A percentile compares a stretch with the other conserved stretches of the same genome.
Evolutionary conservation across 1,284 basidiomycete genomes (phyloP).

Genomic region (Xanthoconium separans): DNA sequence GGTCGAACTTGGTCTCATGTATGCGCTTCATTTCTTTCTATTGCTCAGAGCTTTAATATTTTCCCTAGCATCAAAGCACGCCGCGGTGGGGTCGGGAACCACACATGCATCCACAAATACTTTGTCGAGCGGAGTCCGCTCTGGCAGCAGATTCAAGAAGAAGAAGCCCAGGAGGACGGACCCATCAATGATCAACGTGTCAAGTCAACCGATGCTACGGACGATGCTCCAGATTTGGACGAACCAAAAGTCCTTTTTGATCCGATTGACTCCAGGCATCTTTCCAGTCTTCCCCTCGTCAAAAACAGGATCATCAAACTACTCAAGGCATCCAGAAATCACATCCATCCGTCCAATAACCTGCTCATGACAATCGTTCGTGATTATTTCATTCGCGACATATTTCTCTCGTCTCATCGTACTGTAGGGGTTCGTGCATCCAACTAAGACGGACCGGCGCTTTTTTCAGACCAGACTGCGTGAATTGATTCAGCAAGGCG

Average conservation of each 20-base stretch:
- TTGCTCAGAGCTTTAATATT: conserved; percentile 1
- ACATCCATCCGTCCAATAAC: conserved; percentile 68
- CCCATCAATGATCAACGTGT: conserved; percentile 22
- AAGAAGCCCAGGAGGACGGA: conserved; percentile 51
- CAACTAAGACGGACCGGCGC: conserved; percentile 69
- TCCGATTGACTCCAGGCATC: conserved; percentile 70
- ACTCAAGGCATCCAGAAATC: conserved; percentile 62
- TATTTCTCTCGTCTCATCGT: conserved; percentile 7
- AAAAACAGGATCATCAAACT: conserved; percentile 66
- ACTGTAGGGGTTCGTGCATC: conserved; percentile 66
- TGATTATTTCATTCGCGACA: conserved; percentile 4
- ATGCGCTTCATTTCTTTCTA: conserved; percentile 32
- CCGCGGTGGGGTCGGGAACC: conserved; percentile 71
- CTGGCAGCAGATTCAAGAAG: conserved; percentile 70
- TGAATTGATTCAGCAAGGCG: conserved; percentile 64
- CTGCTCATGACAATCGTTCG: conserved; percentile 68
- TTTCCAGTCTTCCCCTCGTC: conserved; percentile 69
- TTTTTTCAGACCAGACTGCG: conserved; percentile 73
- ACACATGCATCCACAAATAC: conserved; percentile 75
- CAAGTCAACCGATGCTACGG: conserved; percentile 29
- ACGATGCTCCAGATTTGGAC: conserved; percentile 29
- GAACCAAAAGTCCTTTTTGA: conserved; percentile 50
- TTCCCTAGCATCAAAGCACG: conserved; percentile 64
- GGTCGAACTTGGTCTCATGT: conserved; percentile 73
- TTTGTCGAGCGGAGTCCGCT: conserved; percentile 69